These are phyloP conservation scores for Boletales sp. DNA, from an alignment of 768 basidiomycete genomes.

Conservation along the genomic window DNA sequence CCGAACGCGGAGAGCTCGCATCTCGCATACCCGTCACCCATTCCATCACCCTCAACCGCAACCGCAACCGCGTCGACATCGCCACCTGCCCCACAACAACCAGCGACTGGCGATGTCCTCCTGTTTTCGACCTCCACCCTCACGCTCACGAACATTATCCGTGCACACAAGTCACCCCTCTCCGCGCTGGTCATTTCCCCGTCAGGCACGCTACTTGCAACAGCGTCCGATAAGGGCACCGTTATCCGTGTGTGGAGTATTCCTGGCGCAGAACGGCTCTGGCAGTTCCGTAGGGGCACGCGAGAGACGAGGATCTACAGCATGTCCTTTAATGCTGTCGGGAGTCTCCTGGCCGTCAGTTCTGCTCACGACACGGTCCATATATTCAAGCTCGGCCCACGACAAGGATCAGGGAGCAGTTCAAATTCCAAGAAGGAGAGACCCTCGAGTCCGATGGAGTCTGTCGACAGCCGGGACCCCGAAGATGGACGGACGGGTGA, in stretches of 20 bases:
- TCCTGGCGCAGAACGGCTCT: slow-evolving; percentile 88
- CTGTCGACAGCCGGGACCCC: slow-evolving; percentile 61
- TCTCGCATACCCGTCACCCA: slow-evolving; percentile 93
- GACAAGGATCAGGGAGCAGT: slow-evolving; percentile 21
- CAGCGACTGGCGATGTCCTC: slow-evolving; percentile 76
- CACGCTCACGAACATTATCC: slow-evolving; percentile 91
- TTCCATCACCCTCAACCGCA: slow-evolving; percentile 74
- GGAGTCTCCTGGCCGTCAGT: slow-evolving; percentile 83
- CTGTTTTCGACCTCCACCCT: slow-evolving; percentile 92
- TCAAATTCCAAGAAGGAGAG: slow-evolving; percentile 23
- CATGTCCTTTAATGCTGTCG: slow-evolving; percentile 80
- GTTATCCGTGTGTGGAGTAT: slow-evolving; percentile 94
- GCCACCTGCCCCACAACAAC: slow-evolving; percentile 41
- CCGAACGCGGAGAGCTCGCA: slow-evolving; percentile 91
- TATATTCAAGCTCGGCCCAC: slow-evolving; percentile 80
- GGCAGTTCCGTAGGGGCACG: slow-evolving; percentile 92
- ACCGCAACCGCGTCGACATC: slow-evolving; percentile 42
- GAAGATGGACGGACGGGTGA: slow-evolving; percentile 57
- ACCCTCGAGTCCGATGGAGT: slow-evolving; percentile 60
- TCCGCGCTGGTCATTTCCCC: slow-evolving; percentile 84
- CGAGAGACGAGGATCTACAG: slow-evolving; percentile 83
- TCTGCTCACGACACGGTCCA: slow-evolving; percentile 95
- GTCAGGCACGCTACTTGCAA: slow-evolving; percentile 86
- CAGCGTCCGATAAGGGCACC: slow-evolving; percentile 92
- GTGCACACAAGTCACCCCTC: slow-evolving; percentile 94